Evolutionary conservation across 1,139 yeast genomes (phyloP).

Genomic region (Hyphopichia burtonii): DNA sequence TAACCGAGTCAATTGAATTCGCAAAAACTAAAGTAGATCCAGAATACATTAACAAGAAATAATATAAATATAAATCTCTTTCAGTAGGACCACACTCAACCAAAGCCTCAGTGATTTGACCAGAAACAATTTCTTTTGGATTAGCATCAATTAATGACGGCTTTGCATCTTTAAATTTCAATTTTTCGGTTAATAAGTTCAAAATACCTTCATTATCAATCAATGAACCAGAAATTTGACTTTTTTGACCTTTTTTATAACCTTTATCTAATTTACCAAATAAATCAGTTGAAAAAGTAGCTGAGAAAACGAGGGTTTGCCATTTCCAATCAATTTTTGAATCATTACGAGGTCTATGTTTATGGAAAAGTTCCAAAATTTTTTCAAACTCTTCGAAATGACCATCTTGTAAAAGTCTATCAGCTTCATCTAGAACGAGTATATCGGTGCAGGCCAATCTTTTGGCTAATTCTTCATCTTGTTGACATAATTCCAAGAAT

Average conservation of each 20-base stretch:
- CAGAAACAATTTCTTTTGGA: constrained; percentile 79
- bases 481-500: constrained; percentile 75
- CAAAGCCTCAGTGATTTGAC: constrained; percentile 76
- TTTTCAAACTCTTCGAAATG: constrained; percentile 92
- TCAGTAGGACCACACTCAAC: constrained; percentile 91
- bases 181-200: constrained; percentile 53
- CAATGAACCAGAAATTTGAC: constrained; percentile 31
- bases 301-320: constrained; percentile 92
- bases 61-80: constrained; percentile 86
- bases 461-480: constrained; percentile 51
- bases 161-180: constrained; percentile 56
- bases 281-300: constrained; percentile 84
- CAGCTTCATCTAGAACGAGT: constrained; percentile 95
- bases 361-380: constrained; percentile 61
- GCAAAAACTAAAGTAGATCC: constrained; percentile 91
- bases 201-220: constrained; percentile 54
- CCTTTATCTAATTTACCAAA: constrained; percentile 66
- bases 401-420: constrained; percentile 90
- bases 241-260: constrained; percentile 29
- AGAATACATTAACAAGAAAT: constrained; percentile 81
- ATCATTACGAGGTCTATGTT: constrained; percentile 28
- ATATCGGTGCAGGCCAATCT: constrained; percentile 65
- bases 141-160: constrained; percentile 80
- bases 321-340: constrained; percentile 47
- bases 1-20: constrained; percentile 91